These are phyloP conservation scores for Colletotrichum tropicicola DNA, from an alignment of 2,329 filamentous ascomycete species.

Conservation along the genomic window DNA sequence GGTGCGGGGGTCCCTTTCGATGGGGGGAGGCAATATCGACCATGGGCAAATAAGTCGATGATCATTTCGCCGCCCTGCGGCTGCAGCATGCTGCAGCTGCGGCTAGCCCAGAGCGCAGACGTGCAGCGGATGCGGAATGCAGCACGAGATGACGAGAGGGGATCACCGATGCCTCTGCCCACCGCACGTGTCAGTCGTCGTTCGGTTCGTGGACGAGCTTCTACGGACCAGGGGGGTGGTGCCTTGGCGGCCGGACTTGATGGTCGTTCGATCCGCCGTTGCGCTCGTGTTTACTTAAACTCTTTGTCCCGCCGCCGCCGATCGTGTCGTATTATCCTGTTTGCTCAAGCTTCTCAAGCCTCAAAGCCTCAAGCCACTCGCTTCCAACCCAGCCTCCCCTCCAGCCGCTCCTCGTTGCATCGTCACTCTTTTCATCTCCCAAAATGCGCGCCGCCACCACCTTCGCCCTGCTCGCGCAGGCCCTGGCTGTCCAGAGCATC, in stretches of 20 bases:
- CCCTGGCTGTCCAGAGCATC: slow-evolving; percentile 38
- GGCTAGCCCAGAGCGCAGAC: neutral
- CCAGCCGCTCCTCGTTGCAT: neutral
- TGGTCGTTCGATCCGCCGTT: neutral
- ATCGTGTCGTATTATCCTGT: neutral
- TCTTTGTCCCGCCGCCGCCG: too few relatives aligned
- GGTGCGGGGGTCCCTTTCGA: slow-evolving; percentile 8
- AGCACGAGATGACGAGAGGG: neutral
- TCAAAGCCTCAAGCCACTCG: neutral
- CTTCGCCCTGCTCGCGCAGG: slow-evolving; percentile 25
- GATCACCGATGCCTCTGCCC: neutral
- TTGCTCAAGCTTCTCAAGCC: neutral
- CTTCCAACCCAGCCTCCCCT: neutral
- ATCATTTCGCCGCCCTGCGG: neutral
- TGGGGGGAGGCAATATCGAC: too few relatives aligned
- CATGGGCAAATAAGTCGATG: neutral
- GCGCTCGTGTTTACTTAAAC: slow-evolving; percentile 19
- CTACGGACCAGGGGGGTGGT: neutral
- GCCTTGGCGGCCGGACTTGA: neutral
- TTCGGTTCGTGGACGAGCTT: slow-evolving; percentile 3
- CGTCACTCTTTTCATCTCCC: neutral
- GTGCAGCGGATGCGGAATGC: neutral
- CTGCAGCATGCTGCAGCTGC: neutral
- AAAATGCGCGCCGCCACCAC: slow-evolving; percentile 16
- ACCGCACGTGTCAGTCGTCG: neutral